A percentile compares a stretch with the other conserved stretches of the same genome.
Evolutionary conservation across 2,329 filamentous ascomycete genomes (phyloP).

Genomic region (Beauveria sp.): DNA sequence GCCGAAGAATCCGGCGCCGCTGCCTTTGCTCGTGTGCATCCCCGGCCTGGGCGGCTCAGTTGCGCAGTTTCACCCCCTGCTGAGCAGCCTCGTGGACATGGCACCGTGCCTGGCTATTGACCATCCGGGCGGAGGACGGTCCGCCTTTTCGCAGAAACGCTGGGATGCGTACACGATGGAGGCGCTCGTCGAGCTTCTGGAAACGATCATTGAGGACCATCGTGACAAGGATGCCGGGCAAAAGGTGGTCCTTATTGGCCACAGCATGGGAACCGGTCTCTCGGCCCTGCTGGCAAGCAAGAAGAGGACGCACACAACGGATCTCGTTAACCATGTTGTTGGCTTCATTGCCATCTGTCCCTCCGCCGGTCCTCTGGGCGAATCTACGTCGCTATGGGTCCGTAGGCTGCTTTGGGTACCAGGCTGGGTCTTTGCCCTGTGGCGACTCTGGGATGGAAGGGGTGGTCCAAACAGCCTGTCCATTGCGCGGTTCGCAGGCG

Average conservation of each 20-base stretch:
- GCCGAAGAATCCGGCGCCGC: constrained; percentile 59
- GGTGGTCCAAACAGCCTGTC: constrained; percentile 73
- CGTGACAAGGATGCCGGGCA: constrained; percentile 59
- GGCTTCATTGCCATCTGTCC: constrained; percentile 81
- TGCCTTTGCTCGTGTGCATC: constrained; percentile 83
- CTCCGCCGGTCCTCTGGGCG: constrained; percentile 53
- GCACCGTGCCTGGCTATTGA: constrained; percentile 80
- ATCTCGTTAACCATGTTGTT: constrained; percentile 56
- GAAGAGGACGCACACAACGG: constrained; percentile 34
- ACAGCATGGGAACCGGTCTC: constrained; percentile 84
- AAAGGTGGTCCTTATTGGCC: constrained; percentile 71
- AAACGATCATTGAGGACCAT: constrained; percentile 65
- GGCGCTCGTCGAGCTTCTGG: constrained; percentile 67
- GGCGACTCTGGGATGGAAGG: constrained; percentile 68
- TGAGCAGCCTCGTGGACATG: constrained; percentile 74
- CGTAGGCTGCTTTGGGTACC: constrained; percentile 61
- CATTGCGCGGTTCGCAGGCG: constrained; percentile 69
- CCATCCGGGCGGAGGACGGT: constrained; percentile 81
- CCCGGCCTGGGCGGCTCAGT: constrained; percentile 91
- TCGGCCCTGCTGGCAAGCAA: constrained; percentile 59
- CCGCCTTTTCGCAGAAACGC: constrained; percentile 59
- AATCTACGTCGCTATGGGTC: constrained; percentile 35
- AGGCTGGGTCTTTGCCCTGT: constrained; percentile 63
- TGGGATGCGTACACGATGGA: constrained; percentile 77
- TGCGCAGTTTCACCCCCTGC: constrained; percentile 75